phyloP scores from a whole-genome alignment of 148 eudicot genomes.

The Amaranthus hypochondriacus region DNA sequence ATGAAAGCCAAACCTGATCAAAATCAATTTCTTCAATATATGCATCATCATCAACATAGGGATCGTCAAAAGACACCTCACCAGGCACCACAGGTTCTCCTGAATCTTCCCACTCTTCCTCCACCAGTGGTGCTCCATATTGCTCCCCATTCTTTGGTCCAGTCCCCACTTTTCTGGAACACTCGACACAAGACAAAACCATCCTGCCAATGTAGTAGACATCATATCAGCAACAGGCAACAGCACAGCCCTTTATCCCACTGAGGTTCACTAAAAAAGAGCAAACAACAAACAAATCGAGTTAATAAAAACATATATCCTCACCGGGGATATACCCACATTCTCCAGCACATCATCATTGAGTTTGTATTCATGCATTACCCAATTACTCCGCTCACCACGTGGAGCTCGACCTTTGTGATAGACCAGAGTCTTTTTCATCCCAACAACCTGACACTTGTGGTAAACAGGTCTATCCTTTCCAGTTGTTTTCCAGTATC shows the following conservation, averaged over 20 bases:
- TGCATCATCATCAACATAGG: slow-evolving; percentile 47
- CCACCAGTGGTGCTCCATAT: slow-evolving; percentile 89
- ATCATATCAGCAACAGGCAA: neutral
- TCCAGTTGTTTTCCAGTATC: slow-evolving; percentile 87
- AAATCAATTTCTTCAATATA: slow-evolving; percentile 53
- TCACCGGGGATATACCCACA: slow-evolving; percentile 60
- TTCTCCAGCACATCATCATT: slow-evolving; percentile 61
- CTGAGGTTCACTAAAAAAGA: neutral
- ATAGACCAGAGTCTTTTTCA: slow-evolving; percentile 90
- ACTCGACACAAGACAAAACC: slow-evolving; percentile 80
- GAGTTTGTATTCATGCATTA: slow-evolving; percentile 92
- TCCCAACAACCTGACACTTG: slow-evolving; percentile 49
- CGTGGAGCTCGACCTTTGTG: slow-evolving; percentile 88
- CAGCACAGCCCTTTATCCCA: neutral
- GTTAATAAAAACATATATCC: neutral
- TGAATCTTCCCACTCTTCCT: slow-evolving; percentile 81
- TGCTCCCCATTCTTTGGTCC: slow-evolving; percentile 98
- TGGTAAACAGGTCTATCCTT: slow-evolving; percentile 65
- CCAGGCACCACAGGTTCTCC: slow-evolving; percentile 35
- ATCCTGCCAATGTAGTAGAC: slow-evolving; percentile 48
- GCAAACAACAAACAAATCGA: neutral
- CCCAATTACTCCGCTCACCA: slow-evolving; percentile 90
- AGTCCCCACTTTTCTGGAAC: slow-evolving; percentile 92
- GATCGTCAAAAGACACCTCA: slow-evolving; percentile 43
- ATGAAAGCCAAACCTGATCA: slow-evolving; percentile 47